These are phyloP conservation scores for Leptographium procerum DNA, from an alignment of 2,329 filamentous ascomycete genomes.

Conservation along the genomic window DNA sequence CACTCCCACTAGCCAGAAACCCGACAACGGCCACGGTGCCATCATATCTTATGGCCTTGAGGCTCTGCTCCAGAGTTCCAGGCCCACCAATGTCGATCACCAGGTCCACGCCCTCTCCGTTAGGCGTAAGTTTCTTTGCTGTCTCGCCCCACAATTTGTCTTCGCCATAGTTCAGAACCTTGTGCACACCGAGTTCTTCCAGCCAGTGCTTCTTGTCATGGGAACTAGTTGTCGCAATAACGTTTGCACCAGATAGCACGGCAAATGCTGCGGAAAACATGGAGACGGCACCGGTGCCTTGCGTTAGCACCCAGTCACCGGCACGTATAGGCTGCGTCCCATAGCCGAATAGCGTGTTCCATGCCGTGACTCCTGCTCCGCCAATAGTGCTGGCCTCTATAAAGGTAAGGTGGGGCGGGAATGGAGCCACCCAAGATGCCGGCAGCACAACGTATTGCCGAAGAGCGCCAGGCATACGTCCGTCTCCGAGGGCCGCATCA, in stretches of 20 bases:
- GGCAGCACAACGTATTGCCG: constrained; percentile 56
- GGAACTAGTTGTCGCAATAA: constrained; percentile 46
- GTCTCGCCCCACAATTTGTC: constrained; percentile 41
- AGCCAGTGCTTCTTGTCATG: constrained; percentile 35
- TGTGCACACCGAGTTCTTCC: constrained; percentile 40
- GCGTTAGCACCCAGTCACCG: constrained; percentile 50
- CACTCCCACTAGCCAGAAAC: constrained; percentile 30
- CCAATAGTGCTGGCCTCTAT: constrained; percentile 43
- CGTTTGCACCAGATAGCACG: constrained; percentile 37
- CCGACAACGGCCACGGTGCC: constrained; percentile 28
- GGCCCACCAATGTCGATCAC: constrained; percentile 46
- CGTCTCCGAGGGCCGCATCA: constrained; percentile 24
- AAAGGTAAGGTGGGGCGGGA: constrained; percentile 43
- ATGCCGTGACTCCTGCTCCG: constrained; percentile 52
- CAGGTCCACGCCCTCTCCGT: constrained; percentile 35
- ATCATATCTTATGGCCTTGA: constrained; percentile 20
- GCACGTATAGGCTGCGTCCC: constrained; percentile 31
- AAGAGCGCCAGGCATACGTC: constrained; percentile 54
- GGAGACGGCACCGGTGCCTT: constrained; percentile 60
- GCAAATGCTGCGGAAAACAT: constrained; percentile 51
- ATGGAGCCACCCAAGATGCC: constrained; percentile 54
- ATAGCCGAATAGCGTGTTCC: constrained; percentile 54
- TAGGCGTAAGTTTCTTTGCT: constrained; percentile 35
- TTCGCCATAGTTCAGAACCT: constrained; percentile 46
- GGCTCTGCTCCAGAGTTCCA: constrained; percentile 33